A percentile compares a stretch with the other conserved stretches of the same genome.
Evolutionary conservation across 441 rosid species (phyloP).

Genomic region (Lepidium campestre): DNA sequence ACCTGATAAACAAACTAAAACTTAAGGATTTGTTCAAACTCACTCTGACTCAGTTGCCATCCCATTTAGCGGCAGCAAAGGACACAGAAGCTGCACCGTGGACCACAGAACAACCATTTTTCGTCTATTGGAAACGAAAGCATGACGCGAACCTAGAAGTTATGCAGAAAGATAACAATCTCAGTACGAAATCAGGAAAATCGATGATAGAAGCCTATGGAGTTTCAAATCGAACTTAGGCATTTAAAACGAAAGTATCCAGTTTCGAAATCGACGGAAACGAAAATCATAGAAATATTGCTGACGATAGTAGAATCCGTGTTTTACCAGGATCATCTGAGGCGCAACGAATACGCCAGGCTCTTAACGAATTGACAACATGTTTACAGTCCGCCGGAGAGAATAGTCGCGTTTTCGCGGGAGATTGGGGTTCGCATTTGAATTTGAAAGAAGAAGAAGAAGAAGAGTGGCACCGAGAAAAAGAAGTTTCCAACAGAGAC

Average conservation of each 20-base stretch:
- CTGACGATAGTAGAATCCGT: not conserved
- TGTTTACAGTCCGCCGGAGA: conserved; percentile 21
- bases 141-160: conserved; percentile 19
- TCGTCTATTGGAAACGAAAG: conserved; percentile 36
- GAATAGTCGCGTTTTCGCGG: conserved; percentile 30
- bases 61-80: conserved; percentile 29
- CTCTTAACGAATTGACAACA: conserved; percentile 16
- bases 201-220: not conserved
- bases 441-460: conserved; percentile 17
- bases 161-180: not conserved
- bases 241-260: not conserved
- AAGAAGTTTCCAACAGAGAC: conserved; percentile 2
- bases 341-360: conserved; percentile 17
- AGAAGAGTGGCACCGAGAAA: conserved; percentile 12
- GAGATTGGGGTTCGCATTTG: conserved; percentile 31
- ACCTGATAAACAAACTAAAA: not conserved
- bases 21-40: conserved; percentile 21
- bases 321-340: conserved; percentile 26
- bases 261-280: not conserved
- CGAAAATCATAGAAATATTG: not conserved
- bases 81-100: conserved; percentile 42
- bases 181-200: not conserved
- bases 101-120: conserved; percentile 34
- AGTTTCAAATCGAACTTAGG: not conserved
- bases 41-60: conserved; percentile 55